Evolutionary conservation across 768 basidiomycete species (phyloP), one percentile per base, ranked within the genome.

Genomic region (Myochromella boudieri): DNA sequence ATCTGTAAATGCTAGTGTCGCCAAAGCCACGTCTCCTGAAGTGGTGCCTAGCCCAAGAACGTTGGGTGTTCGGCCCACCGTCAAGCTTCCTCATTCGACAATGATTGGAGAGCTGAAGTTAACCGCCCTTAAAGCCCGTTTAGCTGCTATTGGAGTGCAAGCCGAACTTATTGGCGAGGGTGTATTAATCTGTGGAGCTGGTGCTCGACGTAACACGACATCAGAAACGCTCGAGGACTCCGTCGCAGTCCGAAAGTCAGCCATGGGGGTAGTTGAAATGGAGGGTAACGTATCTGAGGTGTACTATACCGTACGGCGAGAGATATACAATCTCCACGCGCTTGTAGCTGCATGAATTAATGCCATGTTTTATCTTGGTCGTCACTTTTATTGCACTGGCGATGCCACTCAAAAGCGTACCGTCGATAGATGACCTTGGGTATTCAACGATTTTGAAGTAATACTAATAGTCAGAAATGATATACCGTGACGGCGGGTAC

Each of bases 41-140:
- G 57, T 68, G 10, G 51, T 56, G 9, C 52, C 61, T 27, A 55
- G 62, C 32, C 68, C 68, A 17, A 78, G 71, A 15, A 70, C 73
- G 26, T 75, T 89, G 17, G 87, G 85, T 14, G 77, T 83, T n/a
- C 80, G 88, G 24, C 76, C 82, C 12, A 70, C 78, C 15, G 75
- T 80, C 8, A 69, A 80, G 2, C 72, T 97, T 2, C 91, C 93
- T 1, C 81, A 84, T 49, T 95, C 95, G 0, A 90, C 95, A 6
- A 95, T 97, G 85, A 97, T 99, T 46, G 97, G 97, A 41, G 97
- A 98, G 60, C 80, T 99, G 32, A 94, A 97, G 62, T 74, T 99
- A 22, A 94, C 93, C 1, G 79, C 82, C 1, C 77, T 99, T 37
- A 97, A 97, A 65, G 64, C 84, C n/a, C 81, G 85, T 4, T 74